phyloP scores from a whole-genome alignment of 1,284 basidiomycete species.

The Trametes versicolor region DNA sequence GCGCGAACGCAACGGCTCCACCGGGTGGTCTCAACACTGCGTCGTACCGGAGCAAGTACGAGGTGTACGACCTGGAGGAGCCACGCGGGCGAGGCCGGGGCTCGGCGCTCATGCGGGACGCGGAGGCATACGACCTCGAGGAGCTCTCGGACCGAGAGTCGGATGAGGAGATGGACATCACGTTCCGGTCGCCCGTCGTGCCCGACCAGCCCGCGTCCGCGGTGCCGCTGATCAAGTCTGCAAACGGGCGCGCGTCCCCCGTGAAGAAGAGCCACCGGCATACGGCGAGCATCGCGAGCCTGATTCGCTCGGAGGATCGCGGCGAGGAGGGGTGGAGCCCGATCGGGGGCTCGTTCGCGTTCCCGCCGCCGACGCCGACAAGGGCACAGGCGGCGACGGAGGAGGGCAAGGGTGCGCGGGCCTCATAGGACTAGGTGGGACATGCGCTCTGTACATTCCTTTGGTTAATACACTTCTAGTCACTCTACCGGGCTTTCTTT shows the following conservation, averaged over 20 bases:
- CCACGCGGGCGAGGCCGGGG: constrained; percentile 46
- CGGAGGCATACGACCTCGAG: constrained; percentile 65
- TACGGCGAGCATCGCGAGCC: constrained; percentile 83
- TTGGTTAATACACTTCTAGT: constrained; percentile 20
- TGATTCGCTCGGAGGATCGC: constrained; percentile 78
- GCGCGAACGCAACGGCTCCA: constrained; percentile 59
- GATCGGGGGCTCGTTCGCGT: constrained; percentile 57
- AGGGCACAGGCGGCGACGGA: constrained; percentile 32
- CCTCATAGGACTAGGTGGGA: constrained; percentile 12
- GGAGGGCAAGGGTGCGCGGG: constrained; percentile 30
- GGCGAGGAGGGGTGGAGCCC: constrained; percentile 84
- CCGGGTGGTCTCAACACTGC: constrained; percentile 49
- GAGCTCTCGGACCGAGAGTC: constrained; percentile 59
- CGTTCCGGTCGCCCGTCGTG: constrained; percentile 70
- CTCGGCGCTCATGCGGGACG: constrained; percentile 49
- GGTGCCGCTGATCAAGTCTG: constrained; percentile 46
- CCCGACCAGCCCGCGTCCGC: constrained; percentile 50
- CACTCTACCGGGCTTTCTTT: constrained; percentile 1
- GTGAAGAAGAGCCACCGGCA: constrained; percentile 66
- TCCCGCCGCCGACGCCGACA: constrained; percentile 53
- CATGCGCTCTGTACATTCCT: constrained; percentile 16
- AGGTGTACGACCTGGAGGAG: constrained; percentile 74
- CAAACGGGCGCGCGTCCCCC: constrained; percentile 34
- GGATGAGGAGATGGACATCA: constrained; percentile 73
- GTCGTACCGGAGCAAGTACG: constrained; percentile 67